Evolutionary conservation across 371 early-diverging fungal genomes (phyloP).

Genomic region (Neoconidiobolus thromboides): DNA sequence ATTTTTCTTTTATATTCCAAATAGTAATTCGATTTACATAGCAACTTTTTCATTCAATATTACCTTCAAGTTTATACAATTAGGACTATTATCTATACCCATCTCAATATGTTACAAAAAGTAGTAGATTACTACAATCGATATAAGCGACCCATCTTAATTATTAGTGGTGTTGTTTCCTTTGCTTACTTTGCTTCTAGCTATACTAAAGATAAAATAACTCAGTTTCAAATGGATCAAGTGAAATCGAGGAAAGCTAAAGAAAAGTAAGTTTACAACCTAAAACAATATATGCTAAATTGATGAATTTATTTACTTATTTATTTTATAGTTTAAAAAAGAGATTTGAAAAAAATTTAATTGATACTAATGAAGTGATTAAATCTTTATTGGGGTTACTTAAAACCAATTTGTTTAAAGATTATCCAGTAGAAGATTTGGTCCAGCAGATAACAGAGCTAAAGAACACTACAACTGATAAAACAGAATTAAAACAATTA

Average conservation of each 20-base stretch:
- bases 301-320: background rate
- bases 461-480: background rate
- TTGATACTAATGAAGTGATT: background rate
- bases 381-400: background rate
- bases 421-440: background rate
- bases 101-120: background rate
- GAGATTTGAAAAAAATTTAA: slow-evolving; percentile 1
- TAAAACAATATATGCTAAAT: background rate
- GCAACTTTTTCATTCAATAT: background rate
- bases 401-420: background rate
- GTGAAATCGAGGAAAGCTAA: background rate
- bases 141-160: background rate
- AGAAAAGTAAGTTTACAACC: slow-evolving; percentile 2
- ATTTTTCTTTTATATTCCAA: background rate
- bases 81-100: too few species aligned
- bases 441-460: background rate
- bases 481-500: slow-evolving; percentile 4
- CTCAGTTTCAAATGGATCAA: background rate
- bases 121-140: background rate
- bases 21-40: background rate
- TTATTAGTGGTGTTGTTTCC: background rate
- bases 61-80: background rate
- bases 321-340: background rate
- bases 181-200: background rate
- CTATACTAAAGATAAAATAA: background rate